These are phyloP conservation scores for Adansonia gregorii DNA, from an alignment of 441 rosid genomes.

Conservation along the genomic window DNA sequence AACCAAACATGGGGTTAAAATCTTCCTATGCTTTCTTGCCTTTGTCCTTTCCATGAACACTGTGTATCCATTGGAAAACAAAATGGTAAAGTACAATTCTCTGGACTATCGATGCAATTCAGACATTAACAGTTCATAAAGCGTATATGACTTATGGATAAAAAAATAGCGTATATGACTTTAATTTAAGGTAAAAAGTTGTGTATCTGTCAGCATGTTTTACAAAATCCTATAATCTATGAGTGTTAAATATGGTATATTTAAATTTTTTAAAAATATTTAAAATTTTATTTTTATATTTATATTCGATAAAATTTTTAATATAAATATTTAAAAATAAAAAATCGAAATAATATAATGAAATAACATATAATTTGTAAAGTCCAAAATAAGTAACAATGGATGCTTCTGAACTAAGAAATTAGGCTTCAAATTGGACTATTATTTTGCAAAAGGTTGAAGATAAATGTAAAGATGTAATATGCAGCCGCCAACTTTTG, in stretches of 20 bases:
- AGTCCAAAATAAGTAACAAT: not conserved
- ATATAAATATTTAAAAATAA: no score
- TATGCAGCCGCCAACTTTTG: slow-evolving; percentile 16
- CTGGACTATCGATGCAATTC: not conserved
- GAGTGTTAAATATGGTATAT: no score
- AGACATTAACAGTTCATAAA: not conserved
- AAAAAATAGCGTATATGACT: no score
- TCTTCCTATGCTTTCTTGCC: slow-evolving; percentile 13
- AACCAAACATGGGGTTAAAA: slow-evolving; percentile 1
- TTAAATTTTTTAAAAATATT: no score
- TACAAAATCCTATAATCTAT: not conserved
- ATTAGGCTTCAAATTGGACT: not conserved
- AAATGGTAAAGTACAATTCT: not conserved
- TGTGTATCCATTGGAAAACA: not conserved
- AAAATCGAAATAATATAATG: no score
- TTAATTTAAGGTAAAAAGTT: no score
- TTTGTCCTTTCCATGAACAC: slow-evolving; percentile 10
- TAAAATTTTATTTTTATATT: no score
- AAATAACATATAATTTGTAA: not conserved
- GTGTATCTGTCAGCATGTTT: not conserved
- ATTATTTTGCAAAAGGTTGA: not conserved
- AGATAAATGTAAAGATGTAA: not conserved
- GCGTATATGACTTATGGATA: no score
- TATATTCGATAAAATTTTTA: no score
- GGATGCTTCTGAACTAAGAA: not conserved